Base-by-base conservation (phyloP, 106 monocot species). In the Dendrobium officinale region DNA sequence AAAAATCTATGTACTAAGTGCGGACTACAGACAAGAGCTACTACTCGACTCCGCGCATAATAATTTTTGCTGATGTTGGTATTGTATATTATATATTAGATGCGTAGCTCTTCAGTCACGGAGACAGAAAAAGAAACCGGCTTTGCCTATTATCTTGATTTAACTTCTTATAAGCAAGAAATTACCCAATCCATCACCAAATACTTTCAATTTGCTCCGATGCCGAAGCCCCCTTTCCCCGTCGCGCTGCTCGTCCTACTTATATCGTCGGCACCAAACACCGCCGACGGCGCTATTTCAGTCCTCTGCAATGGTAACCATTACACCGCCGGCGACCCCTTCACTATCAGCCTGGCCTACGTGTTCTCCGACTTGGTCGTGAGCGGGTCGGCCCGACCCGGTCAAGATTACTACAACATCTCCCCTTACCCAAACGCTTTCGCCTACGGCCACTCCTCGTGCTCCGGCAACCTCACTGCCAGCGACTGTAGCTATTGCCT, bases 401-500 rank as follows among this genome's bases (percentile, higher is more conserved):
- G 77, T 18, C 31, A 75, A 22, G 75, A 77, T 66, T 82, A 82
- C 82, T 49, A 82, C 77, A 67, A 67, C 77, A 82, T 82, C 82
- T 82, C 82, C 9, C 82, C 82, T 3, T 82, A 61, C 67, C 82
- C 82, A 6, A 82, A 77, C 40, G 61, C 82, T 9, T 77, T 82
- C 67, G 82, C 82, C 48, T 77, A 75, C 27, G 82, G 81, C 42
- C 75, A 27, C 45, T 77, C 77, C 6, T 48, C 45, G 19, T 82
- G 82, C 49, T 54, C 19, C 47, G 41, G 74, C 2, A 66, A 67
- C 16, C 76, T 77, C 48, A 68, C 76, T 0, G 82, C 67, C 18
- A 24, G 77, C 29, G 82, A 82, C 67, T 82, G 82, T 61, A 42
- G 58, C 6, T 18, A 27, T 49, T 82, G 82, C 29, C 76, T 82